Conservation (phyloP, 140 eudicot genomes). For the Anethum foeniculum region DNA sequence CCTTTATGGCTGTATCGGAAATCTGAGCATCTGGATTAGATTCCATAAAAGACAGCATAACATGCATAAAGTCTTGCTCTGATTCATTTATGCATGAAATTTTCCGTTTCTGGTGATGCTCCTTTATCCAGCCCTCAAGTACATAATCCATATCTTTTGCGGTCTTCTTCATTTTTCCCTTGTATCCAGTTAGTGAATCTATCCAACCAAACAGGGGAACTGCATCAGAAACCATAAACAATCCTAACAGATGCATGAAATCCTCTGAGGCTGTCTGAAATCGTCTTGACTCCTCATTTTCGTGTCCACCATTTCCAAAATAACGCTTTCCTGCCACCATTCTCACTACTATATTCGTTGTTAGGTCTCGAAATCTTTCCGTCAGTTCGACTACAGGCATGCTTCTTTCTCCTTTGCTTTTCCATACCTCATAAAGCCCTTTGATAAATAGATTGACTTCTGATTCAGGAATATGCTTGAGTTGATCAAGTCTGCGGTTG, state of each 20-base stretch:
- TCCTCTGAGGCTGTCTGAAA: conserved; percentile 15
- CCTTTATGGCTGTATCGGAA: conserved; percentile 31
- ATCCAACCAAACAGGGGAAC: conserved; percentile 36
- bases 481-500: conserved; percentile 2
- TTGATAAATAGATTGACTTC: conserved; percentile 1
- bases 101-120: conserved; percentile 20
- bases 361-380: neutral
- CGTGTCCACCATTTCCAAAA: neutral
- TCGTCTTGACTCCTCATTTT: conserved; percentile 13
- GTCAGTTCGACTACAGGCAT: neutral
- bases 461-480: conserved; percentile 5
- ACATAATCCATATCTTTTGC: conserved; percentile 30
- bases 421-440: conserved; percentile 4
- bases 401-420: neutral
- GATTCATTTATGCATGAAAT: neutral
- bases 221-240: conserved; percentile 24
- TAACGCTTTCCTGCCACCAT: conserved; percentile 11
- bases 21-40: neutral
- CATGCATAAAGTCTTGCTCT: conserved; percentile 26
- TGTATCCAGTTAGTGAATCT: conserved; percentile 23
- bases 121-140: conserved; percentile 32
- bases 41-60: conserved; percentile 19
- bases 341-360: conserved; percentile 1
- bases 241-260: conserved; percentile 16
- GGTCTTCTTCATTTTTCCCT: conserved; percentile 22